Evolutionary conservation across 2,329 filamentous ascomycete genomes (phyloP).

Genomic region (Aspergillus quadricinctus): DNA sequence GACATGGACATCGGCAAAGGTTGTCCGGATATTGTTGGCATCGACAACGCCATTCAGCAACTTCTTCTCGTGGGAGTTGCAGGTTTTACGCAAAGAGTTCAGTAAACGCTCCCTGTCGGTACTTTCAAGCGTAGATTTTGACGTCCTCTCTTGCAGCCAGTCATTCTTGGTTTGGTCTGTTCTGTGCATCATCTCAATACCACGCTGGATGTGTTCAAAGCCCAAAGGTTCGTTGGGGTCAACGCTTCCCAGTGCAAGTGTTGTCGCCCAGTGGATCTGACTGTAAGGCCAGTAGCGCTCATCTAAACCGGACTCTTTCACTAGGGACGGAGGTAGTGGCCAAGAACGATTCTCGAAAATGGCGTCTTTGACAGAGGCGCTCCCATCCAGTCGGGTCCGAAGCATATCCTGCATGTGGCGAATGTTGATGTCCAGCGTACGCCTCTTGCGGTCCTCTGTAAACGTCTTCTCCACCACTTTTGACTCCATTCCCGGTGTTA

Average conservation of each 20-base stretch:
- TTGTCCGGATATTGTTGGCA: constrained; percentile 74
- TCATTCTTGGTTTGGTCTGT: constrained; percentile 36
- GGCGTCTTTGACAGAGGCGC: constrained; percentile 26
- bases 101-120: constrained; percentile 40
- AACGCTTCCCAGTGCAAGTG: constrained; percentile 48
- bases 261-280: constrained; percentile 58
- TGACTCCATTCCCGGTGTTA: constrained; percentile 47
- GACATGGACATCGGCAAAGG: constrained; percentile 82
- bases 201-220: constrained; percentile 34
- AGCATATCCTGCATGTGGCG: constrained; percentile 63
- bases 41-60: constrained; percentile 79
- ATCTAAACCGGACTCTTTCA: constrained; percentile 40
- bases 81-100: constrained; percentile 51
- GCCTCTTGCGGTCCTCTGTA: constrained; percentile 45
- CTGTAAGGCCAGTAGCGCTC: constrained; percentile 56
- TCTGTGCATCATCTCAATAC: constrained; percentile 38
- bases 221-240: constrained; percentile 39
- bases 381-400: constrained; percentile 33
- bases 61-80: constrained; percentile 75
- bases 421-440: constrained; percentile 56
- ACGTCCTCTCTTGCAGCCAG: constrained; percentile 33
- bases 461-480: constrained; percentile 39
- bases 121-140: constrained; percentile 28
- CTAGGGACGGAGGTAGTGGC: constrained; percentile 23
- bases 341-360: constrained; percentile 29